Conservation (phyloP, 2,329 filamentous ascomycete species). For the Alternaria sp. region DNA sequence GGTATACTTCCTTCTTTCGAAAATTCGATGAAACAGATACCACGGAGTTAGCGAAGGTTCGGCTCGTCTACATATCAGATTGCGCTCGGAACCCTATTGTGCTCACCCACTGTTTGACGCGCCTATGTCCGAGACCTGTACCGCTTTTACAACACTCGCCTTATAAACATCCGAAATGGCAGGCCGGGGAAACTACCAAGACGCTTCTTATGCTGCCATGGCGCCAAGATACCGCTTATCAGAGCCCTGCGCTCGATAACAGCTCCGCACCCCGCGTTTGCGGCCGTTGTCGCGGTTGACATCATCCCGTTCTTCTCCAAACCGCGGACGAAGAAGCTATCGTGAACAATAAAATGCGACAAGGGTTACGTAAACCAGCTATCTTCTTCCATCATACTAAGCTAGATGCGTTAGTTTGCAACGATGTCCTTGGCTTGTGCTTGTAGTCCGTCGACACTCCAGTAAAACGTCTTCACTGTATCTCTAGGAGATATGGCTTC, state of each 20-base stretch:
- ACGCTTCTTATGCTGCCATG: conserved; percentile 12
- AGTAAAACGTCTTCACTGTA: not conserved
- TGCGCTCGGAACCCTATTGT: not conserved
- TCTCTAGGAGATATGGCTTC: not conserved
- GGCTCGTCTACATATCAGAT: not conserved
- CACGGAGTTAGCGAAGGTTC: not conserved
- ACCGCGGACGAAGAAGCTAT: not conserved
- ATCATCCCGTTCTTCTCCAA: not conserved
- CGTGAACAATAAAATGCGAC: not conserved
- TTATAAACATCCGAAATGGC: not conserved
- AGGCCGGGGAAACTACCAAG: not conserved
- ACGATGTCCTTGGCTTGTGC: not conserved
- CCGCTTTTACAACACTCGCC: not conserved
- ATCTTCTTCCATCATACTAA: not conserved
- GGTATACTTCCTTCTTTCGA: not conserved
- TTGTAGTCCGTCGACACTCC: not conserved
- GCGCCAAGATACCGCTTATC: conserved; percentile 18
- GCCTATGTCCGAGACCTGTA: not conserved
- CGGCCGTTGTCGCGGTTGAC: conserved; percentile 1
- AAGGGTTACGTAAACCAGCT: not conserved
- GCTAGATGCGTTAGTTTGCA: not conserved
- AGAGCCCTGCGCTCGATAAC: conserved; percentile 1
- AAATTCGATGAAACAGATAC: not conserved
- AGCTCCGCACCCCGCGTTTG: conserved; percentile 8
- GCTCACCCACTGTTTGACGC: not conserved